Percentiles rank a stretch among this genome's conserved stretches.
phyloP scores from a whole-genome alignment of 768 basidiomycete genomes.

The Mycena crocata region DNA sequence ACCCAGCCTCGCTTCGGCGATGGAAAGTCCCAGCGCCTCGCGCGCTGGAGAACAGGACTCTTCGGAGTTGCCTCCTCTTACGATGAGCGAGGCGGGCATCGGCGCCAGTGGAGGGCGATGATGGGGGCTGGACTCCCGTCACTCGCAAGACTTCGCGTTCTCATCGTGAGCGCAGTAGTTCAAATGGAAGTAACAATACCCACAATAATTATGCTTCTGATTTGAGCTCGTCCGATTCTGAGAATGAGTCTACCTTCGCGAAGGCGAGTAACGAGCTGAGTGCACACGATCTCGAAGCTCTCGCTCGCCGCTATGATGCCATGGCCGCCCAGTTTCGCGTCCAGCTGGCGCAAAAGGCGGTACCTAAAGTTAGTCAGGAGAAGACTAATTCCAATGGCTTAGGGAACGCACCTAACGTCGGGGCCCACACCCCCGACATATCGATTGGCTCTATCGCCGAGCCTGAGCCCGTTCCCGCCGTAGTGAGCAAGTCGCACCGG shows the following conservation, averaged over 20 bases:
- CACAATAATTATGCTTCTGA: not conserved
- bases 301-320: not conserved
- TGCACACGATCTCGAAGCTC: not conserved
- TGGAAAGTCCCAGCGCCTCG: not conserved
- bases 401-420: not conserved
- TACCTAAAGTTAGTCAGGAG: not conserved
- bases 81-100: no score
- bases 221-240: not conserved
- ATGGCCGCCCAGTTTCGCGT: not conserved
- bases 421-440: not conserved
- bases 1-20: not conserved
- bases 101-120: not conserved
- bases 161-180: conserved; percentile 5
- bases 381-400: not conserved
- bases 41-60: not conserved
- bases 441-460: not conserved
- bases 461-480: not conserved
- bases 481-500: not conserved
- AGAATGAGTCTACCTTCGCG: not conserved
- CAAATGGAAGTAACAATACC: not conserved
- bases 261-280: not conserved
- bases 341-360: not conserved
- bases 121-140: conserved; percentile 3
- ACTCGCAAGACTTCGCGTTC: conserved; percentile 1
- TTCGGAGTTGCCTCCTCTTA: not conserved